A percentile compares a stretch with the other conserved stretches of the same genome.
phyloP scores from a whole-genome alignment of 306 rosid genomes.

The Quillaja saponaria region DNA sequence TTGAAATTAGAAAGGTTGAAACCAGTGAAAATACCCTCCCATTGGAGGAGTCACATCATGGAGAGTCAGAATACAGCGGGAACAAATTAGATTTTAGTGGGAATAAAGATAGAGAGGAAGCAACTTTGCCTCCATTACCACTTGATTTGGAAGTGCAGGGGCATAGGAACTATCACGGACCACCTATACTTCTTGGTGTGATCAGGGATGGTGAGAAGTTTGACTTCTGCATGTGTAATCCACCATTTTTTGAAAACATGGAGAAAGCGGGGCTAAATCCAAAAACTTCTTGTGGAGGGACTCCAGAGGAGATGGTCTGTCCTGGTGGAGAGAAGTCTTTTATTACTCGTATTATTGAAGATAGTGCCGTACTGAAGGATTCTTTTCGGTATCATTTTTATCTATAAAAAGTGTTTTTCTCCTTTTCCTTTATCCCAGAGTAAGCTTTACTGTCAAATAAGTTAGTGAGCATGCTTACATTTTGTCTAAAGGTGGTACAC shows the following conservation, averaged over 20 bases:
- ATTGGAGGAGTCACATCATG: constrained; percentile 34
- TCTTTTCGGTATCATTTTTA: constrained; percentile 51
- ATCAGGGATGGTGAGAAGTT: constrained; percentile 74
- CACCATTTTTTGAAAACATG: constrained; percentile 85
- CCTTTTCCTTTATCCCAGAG: not conserved
- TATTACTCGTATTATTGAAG: constrained; percentile 71
- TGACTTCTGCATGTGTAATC: constrained; percentile 98
- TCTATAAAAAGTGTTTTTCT: constrained; percentile 1
- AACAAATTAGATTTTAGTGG: constrained; percentile 24
- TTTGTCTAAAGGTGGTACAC: constrained; percentile 74
- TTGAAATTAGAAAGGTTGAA: constrained; percentile 81
- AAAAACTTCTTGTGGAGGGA: constrained; percentile 85
- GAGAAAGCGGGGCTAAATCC: constrained; percentile 87
- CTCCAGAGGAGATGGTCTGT: constrained; percentile 76
- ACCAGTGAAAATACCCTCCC: constrained; percentile 21
- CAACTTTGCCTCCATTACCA: constrained; percentile 34
- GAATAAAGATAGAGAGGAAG: constrained; percentile 30
- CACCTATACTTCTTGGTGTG: constrained; percentile 75
- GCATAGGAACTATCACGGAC: constrained; percentile 54
- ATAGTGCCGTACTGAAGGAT: constrained; percentile 61
- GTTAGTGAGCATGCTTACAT: no score
- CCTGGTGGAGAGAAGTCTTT: constrained; percentile 91
- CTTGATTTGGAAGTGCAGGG: constrained; percentile 28
- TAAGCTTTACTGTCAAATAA: not conserved
- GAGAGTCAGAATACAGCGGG: constrained; percentile 20